These are phyloP conservation scores for Wickerhamomyces canadensis DNA, from an alignment of 805 yeast species.

Conservation along the genomic window DNA sequence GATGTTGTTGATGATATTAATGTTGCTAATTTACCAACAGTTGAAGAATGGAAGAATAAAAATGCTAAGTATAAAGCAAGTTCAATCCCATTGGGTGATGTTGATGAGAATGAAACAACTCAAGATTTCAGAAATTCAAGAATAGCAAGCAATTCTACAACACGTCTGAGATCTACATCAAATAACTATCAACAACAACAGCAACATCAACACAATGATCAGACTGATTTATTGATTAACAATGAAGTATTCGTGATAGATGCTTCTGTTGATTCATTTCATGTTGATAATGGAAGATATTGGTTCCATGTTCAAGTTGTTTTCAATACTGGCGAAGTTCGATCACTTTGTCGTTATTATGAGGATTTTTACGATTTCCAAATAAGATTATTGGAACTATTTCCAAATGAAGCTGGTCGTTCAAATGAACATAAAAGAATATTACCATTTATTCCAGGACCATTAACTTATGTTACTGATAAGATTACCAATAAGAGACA, in stretches of 20 bases:
- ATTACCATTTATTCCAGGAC: conserved; percentile 94
- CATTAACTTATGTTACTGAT: conserved; percentile 86
- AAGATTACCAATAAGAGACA: conserved; percentile 51
- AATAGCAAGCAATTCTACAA: conserved; percentile 2
- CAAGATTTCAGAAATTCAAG: conserved; percentile 4
- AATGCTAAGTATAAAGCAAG: conserved; percentile 92
- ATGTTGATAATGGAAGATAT: conserved; percentile 78
- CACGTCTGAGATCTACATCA: conserved; percentile 1
- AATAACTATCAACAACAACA: not conserved
- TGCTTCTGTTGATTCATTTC: conserved; percentile 75
- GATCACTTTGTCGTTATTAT: conserved; percentile 81
- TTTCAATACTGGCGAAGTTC: conserved; percentile 58
- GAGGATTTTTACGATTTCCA: conserved; percentile 96
- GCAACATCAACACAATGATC: conserved; percentile 2
- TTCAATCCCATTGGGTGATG: conserved; percentile 65
- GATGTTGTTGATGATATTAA: conserved; percentile 54
- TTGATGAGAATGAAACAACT: conserved; percentile 30
- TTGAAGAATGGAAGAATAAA: conserved; percentile 90
- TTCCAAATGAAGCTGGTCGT: conserved; percentile 91
- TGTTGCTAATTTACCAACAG: conserved; percentile 75
- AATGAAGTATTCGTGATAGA: conserved; percentile 23
- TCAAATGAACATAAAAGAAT: conserved; percentile 65
- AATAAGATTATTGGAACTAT: conserved; percentile 70
- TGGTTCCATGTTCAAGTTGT: conserved; percentile 76
- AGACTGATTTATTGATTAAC: conserved; percentile 1